phyloP scores from a whole-genome alignment of 805 yeast genomes.

The Torulaspora maleeae region DNA sequence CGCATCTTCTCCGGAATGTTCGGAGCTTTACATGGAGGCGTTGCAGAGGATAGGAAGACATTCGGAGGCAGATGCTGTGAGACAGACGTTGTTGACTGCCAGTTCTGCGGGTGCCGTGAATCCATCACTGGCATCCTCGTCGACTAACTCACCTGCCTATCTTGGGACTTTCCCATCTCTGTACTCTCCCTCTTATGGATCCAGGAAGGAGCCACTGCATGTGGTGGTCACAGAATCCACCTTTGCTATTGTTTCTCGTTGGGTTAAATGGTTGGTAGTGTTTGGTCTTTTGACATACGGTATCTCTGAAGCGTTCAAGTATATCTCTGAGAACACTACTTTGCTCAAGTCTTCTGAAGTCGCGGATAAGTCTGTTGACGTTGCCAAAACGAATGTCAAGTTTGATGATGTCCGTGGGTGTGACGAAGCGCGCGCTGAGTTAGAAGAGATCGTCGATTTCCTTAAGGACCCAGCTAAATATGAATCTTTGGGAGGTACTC shows the following conservation, averaged over 20 bases:
- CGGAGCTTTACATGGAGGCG: conserved; percentile 74
- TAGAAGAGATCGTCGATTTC: conserved; percentile 97
- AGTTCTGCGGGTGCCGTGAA: conserved; percentile 35
- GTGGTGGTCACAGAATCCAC: conserved; percentile 89
- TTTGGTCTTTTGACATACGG: conserved; percentile 77
- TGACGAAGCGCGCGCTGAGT: conserved; percentile 96
- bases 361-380: conserved; percentile 76
- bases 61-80: conserved; percentile 69
- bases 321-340: conserved; percentile 71
- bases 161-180: conserved; percentile 28
- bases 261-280: conserved; percentile 86
- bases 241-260: conserved; percentile 69
- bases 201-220: conserved; percentile 80
- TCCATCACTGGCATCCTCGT: conserved; percentile 31
- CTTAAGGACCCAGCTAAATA: conserved; percentile 93
- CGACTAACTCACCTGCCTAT: conserved; percentile 22
- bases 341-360: conserved; percentile 63
- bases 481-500: conserved; percentile 94
- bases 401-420: conserved; percentile 95
- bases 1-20: conserved; percentile 74
- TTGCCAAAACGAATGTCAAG: conserved; percentile 76
- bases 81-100: conserved; percentile 43
- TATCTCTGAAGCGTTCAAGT: conserved; percentile 70
- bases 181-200: conserved; percentile 45
- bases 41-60: conserved; percentile 69